Evolutionary conservation across 2,329 filamentous ascomycete genomes (phyloP).

Genomic region (Gaeumannomyces sp.): DNA sequence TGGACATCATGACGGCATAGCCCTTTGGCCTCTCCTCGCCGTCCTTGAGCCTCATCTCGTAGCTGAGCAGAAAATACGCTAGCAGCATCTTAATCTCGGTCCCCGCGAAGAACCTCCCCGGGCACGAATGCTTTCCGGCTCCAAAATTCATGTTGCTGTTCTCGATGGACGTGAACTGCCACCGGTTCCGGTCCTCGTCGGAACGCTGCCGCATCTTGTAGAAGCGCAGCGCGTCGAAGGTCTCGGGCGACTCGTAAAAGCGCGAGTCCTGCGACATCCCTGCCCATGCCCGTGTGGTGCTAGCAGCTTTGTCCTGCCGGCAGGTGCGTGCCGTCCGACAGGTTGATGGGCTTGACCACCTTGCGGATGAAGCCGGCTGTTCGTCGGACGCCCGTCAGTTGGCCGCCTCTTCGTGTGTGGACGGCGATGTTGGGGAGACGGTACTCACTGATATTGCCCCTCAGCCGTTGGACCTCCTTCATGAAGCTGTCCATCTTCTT

Average conservation of each 20-base stretch:
- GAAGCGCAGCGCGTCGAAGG: slow-evolving; percentile 44
- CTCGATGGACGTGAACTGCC: slow-evolving; percentile 36
- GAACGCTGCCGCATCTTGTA: slow-evolving; percentile 35
- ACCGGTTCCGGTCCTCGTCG: slow-evolving; percentile 30
- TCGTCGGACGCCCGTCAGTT: not conserved
- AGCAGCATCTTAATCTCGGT: slow-evolving; percentile 41
- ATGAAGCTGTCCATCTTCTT: slow-evolving; percentile 45
- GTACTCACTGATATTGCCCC: slow-evolving; percentile 36
- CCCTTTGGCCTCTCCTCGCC: slow-evolving; percentile 34
- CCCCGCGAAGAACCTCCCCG: slow-evolving; percentile 41
- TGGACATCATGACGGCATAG: slow-evolving; percentile 37
- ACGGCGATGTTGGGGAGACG: not conserved
- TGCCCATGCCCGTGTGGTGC: slow-evolving; percentile 33
- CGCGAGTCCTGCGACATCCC: slow-evolving; percentile 35
- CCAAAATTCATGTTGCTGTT: slow-evolving; percentile 41
- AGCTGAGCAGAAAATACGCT: slow-evolving; percentile 34
- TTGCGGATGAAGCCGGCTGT: slow-evolving; percentile 39
- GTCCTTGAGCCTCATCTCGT: slow-evolving; percentile 33
- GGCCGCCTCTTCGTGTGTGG: slow-evolving; percentile 15
- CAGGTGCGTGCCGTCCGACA: slow-evolving; percentile 38
- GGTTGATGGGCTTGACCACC: slow-evolving; percentile 36
- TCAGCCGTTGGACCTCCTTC: slow-evolving; percentile 35
- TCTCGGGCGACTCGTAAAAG: slow-evolving; percentile 33
- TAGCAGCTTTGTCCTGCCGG: slow-evolving; percentile 35
- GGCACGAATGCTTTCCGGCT: slow-evolving; percentile 41